Percentiles rank a stretch among this genome's conserved stretches.
Conservation (phyloP, 2,329 filamentous ascomycete genomes). For the Lecanoromycetidae sp. region DNA sequence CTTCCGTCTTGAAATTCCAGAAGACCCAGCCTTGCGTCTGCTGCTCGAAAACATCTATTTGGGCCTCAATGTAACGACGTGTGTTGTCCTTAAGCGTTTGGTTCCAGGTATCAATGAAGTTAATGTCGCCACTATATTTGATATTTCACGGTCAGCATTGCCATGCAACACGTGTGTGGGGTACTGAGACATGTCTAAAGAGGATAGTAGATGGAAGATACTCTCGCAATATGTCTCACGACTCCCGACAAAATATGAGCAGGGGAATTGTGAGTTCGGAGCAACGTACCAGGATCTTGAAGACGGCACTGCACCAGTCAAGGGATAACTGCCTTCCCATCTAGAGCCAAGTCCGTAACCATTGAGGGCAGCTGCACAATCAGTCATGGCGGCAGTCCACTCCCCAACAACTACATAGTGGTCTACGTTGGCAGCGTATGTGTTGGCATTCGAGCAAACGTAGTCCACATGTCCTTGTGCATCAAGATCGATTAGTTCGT, state of each 20-base stretch:
- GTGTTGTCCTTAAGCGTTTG: constrained; percentile 32
- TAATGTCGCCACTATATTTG: constrained; percentile 30
- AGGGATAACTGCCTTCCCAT: constrained; percentile 38
- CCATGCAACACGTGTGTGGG: neutral
- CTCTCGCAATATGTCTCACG: too few species aligned
- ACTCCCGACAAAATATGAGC: too few species aligned
- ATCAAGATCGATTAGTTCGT: constrained; percentile 33
- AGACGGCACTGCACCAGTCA: constrained; percentile 32
- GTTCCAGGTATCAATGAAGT: constrained; percentile 33
- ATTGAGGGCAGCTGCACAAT: constrained; percentile 30
- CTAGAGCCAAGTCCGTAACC: constrained; percentile 41
- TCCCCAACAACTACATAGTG: constrained; percentile 49
- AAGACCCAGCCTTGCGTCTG: constrained; percentile 19
- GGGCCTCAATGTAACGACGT: constrained; percentile 17
- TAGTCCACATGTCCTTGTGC: constrained; percentile 33
- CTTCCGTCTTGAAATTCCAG: constrained; percentile 21
- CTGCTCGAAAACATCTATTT: constrained; percentile 17
- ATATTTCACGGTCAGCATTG: too few species aligned
- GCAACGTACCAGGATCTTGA: constrained; percentile 6
- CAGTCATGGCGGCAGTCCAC: constrained; percentile 46
- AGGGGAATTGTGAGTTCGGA: too few species aligned
- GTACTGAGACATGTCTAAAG: too few species aligned
- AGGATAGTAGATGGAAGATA: too few species aligned
- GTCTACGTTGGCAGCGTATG: constrained; percentile 35
- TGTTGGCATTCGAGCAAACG: constrained; percentile 38